Base-by-base conservation (phyloP, 305 asterid genomes). In the Caryopteris hybrid region DNA sequence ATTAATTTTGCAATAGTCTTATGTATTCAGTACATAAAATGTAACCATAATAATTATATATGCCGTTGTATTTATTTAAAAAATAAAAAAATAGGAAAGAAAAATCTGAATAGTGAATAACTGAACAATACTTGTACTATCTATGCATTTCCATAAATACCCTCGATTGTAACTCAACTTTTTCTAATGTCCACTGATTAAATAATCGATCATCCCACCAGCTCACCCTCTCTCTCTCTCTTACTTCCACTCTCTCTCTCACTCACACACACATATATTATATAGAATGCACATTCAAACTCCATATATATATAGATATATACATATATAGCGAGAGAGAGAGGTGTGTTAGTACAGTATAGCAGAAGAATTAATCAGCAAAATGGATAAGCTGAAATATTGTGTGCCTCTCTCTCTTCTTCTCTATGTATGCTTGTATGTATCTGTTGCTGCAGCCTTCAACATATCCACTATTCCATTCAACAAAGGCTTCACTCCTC, bases 391-490 rank as follows among this genome's bases (percentile, higher is more conserved):
- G 70, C 62, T 73, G 71, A 70, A 74, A 20, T 29, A 34, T 68
- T 45, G 16, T 56, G 47, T 78, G 29, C 45, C 53, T 5, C 34
- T 76, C 29, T 38, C 64, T 48, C 66, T 82, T 77, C 61, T 81
- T 34, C 60, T 82, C 16, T 62, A 21, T 27, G 25, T 64, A 53
- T 61, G 18, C 12, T 52, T 27, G 14, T 76, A 23, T 25, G 6
- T 47, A 18, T 73, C 76, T 1, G 2, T 3, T 58, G 73, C 71
- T 25, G 71, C 85, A 8, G 74, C 62, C 52, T 70, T 78, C 53
- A 75, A 75, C 76, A 31, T 88, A 14, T 69, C 88, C 8, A 76
- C 90, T 33, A 50, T 85, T 41, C 82, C 91, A 6, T 92, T 84
- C 71, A 57, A 42, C 61, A 69, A 67, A 70, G 93, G 94, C 57